Evolutionary conservation across 1,139 yeast species (phyloP), one percentile per base, ranked within the genome.

Genomic region (Suhomyces bribrorum): DNA sequence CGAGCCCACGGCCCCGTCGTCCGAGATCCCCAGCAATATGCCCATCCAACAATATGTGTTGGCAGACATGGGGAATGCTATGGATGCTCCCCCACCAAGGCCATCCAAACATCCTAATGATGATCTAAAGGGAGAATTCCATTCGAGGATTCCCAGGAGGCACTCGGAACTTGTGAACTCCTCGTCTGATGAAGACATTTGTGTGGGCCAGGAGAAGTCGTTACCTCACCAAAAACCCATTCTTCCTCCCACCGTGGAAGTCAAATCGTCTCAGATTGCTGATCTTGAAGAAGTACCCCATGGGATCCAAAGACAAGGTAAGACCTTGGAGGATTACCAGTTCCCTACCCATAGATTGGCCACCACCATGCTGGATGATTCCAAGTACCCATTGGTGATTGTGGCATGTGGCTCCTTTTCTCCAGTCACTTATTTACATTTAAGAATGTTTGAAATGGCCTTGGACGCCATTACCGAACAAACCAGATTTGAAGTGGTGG

Each of bases 361-460:
- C 22, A 79, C 82, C 23, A 76, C 76, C 35, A 65, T 92, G 56
- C 67, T 79, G 44, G 95, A 89, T 53, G 81, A 86, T 41, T 70
- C 83, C 44, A 90, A 90, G 62, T 77, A 83, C 48, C 98, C 99
- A 1, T 72, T 92, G 48, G 97, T 92, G 12, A 77, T 92, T 41
- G 97, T 92, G 20, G 97, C 98, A 2, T 92, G 98, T 64, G 98
- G 99, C 5, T 88, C 96, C 5, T 92, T 92, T 57, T 86, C 96
- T 1, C 99, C 99, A 26, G 81, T 92, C 38, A 92, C 98, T 0
- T 92, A 92, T 61, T 72, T 92, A 41, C 98, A 92, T 62, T 67
- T 92, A 56, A 76, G 99, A 45, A 92, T 92, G 97, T 92, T 92
- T 64, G 98, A 92, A 65, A 92, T 92, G 96, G 98, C 98, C 0